phyloP scores from a whole-genome alignment of 2,329 filamentous ascomycete species.

The Tolypocladium paradoxum region DNA sequence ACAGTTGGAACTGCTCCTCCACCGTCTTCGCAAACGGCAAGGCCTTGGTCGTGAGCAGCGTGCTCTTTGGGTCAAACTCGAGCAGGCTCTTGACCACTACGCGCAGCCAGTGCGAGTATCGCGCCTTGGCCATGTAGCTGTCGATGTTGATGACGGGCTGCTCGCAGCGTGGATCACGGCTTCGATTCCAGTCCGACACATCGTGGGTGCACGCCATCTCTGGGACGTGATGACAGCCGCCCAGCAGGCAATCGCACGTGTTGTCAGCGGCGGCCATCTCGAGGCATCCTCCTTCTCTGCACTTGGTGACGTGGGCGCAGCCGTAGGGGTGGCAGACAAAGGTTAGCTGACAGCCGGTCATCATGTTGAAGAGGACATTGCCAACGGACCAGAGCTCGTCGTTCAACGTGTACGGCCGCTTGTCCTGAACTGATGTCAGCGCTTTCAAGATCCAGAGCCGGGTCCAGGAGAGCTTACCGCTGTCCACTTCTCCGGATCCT shows the following conservation, averaged over 20 bases:
- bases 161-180: constrained; percentile 10
- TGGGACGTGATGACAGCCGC: constrained; percentile 12
- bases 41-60: background rate
- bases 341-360: constrained; percentile 17
- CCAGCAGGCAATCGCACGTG: constrained; percentile 11
- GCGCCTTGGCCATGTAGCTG: constrained; percentile 11
- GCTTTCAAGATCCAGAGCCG: background rate
- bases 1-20: constrained; percentile 16
- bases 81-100: constrained; percentile 14
- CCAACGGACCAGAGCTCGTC: constrained; percentile 29
- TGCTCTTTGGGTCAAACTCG: constrained; percentile 9
- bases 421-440: constrained; percentile 8
- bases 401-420: constrained; percentile 23
- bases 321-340: constrained; percentile 9
- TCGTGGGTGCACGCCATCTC: constrained; percentile 5
- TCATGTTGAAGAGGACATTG: constrained; percentile 29
- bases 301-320: constrained; percentile 19
- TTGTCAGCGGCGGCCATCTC: constrained; percentile 8
- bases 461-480: background rate
- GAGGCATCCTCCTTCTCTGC: constrained; percentile 15
- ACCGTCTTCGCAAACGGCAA: constrained; percentile 8
- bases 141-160: constrained; percentile 19
- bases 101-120: constrained; percentile 17
- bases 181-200: constrained; percentile 3
- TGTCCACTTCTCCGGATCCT: constrained; percentile 1